Evolutionary conservation across 495 filamentous ascomycete genomes (phyloP).

Genomic region (Neurospora cerealis): DNA sequence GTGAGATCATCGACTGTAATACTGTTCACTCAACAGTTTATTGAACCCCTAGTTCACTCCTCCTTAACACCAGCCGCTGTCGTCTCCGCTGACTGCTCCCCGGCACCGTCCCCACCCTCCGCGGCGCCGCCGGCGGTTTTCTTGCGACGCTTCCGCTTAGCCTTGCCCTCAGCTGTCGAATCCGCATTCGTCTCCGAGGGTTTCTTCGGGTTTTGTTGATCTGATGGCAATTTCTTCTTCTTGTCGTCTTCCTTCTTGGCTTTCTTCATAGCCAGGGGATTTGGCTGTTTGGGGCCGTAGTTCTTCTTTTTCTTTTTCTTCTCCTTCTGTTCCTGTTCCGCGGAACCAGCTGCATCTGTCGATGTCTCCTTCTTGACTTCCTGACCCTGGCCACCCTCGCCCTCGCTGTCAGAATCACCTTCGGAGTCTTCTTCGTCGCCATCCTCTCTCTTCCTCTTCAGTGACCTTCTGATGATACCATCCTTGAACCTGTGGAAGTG

Average conservation of each 20-base stretch:
- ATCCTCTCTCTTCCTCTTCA: conserved; percentile 46
- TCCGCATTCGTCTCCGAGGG: conserved; percentile 6
- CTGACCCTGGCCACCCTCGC: conserved; percentile 2
- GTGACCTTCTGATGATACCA: conserved; percentile 16
- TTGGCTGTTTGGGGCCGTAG: conserved; percentile 70
- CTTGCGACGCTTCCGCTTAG: conserved; percentile 37
- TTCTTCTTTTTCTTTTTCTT: conserved; percentile 50
- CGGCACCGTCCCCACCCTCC: not conserved
- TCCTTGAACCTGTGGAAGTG: conserved; percentile 13
- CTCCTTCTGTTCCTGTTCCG: conserved; percentile 8
- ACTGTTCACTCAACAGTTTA: not conserved
- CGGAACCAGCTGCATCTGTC: conserved; percentile 8
- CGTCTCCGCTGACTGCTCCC: not conserved
- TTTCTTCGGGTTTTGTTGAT: conserved; percentile 11
- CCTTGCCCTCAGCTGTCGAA: conserved; percentile 13
- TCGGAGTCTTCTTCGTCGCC: conserved; percentile 24
- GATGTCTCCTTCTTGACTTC: conserved; percentile 10
- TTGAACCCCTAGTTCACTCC: not conserved
- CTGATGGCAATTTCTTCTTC: not conserved
- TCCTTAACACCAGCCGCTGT: conserved; percentile 8
- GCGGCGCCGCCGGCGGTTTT: conserved; percentile 18
- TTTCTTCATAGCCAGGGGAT: conserved; percentile 87
- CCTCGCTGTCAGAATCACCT: conserved; percentile 13
- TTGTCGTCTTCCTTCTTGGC: conserved; percentile 12
- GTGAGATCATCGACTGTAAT: not conserved